Evolutionary conservation across 1,284 basidiomycete species (phyloP).

Genomic region (Apiotrichum gracile): DNA sequence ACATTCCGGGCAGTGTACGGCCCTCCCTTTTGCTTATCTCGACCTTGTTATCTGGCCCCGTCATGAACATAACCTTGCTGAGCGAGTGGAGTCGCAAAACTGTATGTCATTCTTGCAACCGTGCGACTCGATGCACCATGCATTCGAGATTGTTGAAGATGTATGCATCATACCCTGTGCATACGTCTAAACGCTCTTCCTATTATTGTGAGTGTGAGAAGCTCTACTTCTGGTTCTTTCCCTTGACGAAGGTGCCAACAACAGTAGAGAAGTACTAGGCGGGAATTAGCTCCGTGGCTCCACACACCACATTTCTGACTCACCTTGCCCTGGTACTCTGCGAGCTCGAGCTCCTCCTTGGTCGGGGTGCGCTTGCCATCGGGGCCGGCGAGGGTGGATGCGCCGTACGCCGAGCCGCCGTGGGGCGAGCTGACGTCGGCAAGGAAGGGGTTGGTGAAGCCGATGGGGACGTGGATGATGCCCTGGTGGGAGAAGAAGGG

Average conservation of each 20-base stretch:
- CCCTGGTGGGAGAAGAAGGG: slow-evolving; percentile 69
- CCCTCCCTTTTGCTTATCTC: no score
- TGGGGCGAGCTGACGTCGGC: slow-evolving; percentile 58
- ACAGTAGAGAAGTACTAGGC: slow-evolving; percentile 3
- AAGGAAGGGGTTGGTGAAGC: slow-evolving; percentile 59
- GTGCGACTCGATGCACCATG: no score
- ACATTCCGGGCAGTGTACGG: no score
- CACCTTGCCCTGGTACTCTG: slow-evolving; percentile 55
- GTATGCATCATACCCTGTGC: no score
- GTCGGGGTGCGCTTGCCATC: slow-evolving; percentile 61
- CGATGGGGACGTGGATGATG: slow-evolving; percentile 61
- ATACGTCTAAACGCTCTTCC: no score
- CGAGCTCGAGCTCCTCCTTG: slow-evolving; percentile 60
- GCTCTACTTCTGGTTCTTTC: not conserved
- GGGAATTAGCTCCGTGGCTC: not conserved
- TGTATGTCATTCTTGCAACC: no score
- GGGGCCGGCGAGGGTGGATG: slow-evolving; percentile 60
- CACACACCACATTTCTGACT: slow-evolving; percentile 5
- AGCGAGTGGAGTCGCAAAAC: no score
- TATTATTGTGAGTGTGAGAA: not conserved
- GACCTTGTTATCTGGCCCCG: no score
- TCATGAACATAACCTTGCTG: no score
- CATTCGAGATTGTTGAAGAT: no score
- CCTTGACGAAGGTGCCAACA: slow-evolving; percentile 4
- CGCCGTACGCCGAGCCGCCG: slow-evolving; percentile 60